phyloP scores from a whole-genome alignment of 179 eudicot genomes.

The Sideroxylon spinosum region DNA sequence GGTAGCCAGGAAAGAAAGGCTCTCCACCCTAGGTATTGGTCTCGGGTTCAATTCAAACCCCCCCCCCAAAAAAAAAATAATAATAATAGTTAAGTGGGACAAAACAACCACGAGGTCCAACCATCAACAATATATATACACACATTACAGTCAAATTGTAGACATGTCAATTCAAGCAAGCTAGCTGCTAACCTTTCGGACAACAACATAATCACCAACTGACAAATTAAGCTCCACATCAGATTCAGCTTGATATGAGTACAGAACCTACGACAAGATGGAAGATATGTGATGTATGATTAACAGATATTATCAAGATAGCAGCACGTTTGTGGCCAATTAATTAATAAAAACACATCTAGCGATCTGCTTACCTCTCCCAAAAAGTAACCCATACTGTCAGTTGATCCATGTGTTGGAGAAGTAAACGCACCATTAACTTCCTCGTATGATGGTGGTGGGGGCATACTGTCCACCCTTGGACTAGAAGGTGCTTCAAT shows the following conservation, averaged over 20 bases:
- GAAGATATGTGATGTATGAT: slow-evolving; percentile 2
- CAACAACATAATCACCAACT: slow-evolving; percentile 77
- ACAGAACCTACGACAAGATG: slow-evolving; percentile 50
- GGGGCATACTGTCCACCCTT: slow-evolving; percentile 46
- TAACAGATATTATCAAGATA: slow-evolving; percentile 1
- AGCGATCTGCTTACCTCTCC: slow-evolving; percentile 60
- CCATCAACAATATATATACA: no score
- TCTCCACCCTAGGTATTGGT: no score
- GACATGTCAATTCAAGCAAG: neutral
- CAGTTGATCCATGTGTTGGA: slow-evolving; percentile 54
- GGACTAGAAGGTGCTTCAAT: slow-evolving; percentile 80
- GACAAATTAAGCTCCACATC: slow-evolving; percentile 76
- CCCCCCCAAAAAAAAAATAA: no score
- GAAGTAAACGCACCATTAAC: slow-evolving; percentile 42
- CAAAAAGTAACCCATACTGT: slow-evolving; percentile 67
- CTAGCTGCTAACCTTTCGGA: slow-evolving; percentile 64
- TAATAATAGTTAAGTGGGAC: neutral
- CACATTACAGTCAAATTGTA: neutral
- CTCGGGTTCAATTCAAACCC: no score
- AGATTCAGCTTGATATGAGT: slow-evolving; percentile 78
- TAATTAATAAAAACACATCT: neutral
- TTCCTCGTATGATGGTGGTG: slow-evolving; percentile 73
- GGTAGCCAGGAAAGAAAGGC: no score
- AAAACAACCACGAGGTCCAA: neutral
- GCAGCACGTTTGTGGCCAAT: neutral